Base-by-base conservation (phyloP, 371 early-diverging fungal genomes). In the Parasitella parasitica region DNA sequence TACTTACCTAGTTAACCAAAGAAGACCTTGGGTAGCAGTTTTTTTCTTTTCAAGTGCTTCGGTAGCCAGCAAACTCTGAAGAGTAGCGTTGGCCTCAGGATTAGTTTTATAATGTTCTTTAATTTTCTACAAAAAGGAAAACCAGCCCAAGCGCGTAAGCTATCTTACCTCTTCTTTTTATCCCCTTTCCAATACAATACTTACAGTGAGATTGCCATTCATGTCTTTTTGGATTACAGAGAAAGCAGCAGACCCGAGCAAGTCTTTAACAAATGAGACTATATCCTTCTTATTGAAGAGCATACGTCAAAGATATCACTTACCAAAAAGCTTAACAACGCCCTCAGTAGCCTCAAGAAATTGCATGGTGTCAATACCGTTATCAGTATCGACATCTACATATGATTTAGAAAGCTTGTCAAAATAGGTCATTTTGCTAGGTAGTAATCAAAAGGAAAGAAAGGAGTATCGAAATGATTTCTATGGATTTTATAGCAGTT, bases 1-100 rank as follows among this genome's bases (percentile, higher is more conserved):
- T 18, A 53, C 69, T 60, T 84, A 89, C 91, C 95, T 86, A 66
- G 89, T 91, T 54, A 97, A 85, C 98, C 98, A 97, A 67, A 97
- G 80, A 38, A 97, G 86, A 13, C 94, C 95, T 71, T 94, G 92
- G 24, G 95, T 92, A 41, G 95, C 96, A 6, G 85, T 85, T 61
- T 87, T 84, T 75, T 91, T 91, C 76, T 91, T 89, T 63, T 87
- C 88, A 27, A 69, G 81, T 6, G 85, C 80, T 74, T 97, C 97
- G 16, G 76, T 83, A 7, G 75, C 69, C 37, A 91, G 84, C 43
- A 97, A 80, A 57, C 85, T 83, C 72, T 97, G 87, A 52, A 97
- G 86, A 22, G 96, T 97, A 30, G 74, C 73, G 67, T 84, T 88
- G 54, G 78, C 81, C 24, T 64, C 75, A 35, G 93, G 89, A 73